Evolutionary conservation across 257 asterid species (phyloP), one percentile per base, ranked within the genome.

Genomic region (Craterostigma plantagineum): DNA sequence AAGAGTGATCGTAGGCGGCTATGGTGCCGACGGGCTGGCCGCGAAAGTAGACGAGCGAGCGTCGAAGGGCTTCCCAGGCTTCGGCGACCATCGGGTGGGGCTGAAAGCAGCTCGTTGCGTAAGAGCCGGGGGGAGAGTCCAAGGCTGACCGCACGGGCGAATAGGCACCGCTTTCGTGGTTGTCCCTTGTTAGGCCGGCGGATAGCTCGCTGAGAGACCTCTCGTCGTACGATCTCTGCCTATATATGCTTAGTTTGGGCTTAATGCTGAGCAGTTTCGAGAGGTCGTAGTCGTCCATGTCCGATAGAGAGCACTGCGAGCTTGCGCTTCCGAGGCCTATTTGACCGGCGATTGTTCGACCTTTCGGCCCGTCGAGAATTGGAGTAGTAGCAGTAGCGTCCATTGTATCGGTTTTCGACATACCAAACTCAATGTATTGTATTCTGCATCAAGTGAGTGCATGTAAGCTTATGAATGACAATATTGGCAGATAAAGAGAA

Each of bases 81-180:
- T 76, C 90, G 0, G 87, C 92, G 57, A 79, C 76, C 66, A 73
- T 73, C 9, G 93, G 93, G 68, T 79, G 93, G n/a, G 93, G 93
- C 61, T 72, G 90, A 12, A 79, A 76, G 11, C 84, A 79, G 56
- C 70, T 76, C 57, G 72, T 64, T 34, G 75, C 17, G 36, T 78
- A 79, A 6, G 93, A 79, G 36, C 30, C 30, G 6, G 66, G 70
- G 3, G 93, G 93, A 33, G 91, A 68, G 53, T 79, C 74, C 60
- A 79, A 35, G 33, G 15, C 93, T 33, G 93, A 76, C 12, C 81
- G 58, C 11, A 90, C 93, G 4, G 93, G 93, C 16, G 93, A 79
- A 48, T 73, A 73, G 0, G 73, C 58, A 54, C 55, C 63, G n/a
- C n/a, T n/a, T 18, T 72, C 93, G 16, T 71, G 63, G 43, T 57